Evolutionary conservation across 495 filamentous ascomycete species (phyloP).

Genomic region (Aspergillus nanangensis): DNA sequence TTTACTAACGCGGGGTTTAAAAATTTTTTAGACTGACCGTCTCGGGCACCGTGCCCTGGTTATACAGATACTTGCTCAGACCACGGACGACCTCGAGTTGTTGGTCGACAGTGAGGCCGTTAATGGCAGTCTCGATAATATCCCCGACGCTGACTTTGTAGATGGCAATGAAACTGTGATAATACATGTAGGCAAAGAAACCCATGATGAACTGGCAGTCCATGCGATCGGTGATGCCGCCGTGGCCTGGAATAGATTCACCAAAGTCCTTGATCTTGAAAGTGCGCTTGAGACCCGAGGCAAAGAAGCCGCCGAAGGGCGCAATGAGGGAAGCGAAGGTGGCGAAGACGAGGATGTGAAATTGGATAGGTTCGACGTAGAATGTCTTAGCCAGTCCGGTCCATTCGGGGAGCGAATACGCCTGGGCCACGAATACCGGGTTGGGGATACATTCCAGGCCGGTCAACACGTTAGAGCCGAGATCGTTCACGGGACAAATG

Average conservation of each 20-base stretch:
- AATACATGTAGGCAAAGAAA: conserved; percentile 97
- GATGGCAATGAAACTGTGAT: conserved; percentile 92
- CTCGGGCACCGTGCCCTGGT: conserved; percentile 68
- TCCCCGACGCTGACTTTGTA: conserved; percentile 76
- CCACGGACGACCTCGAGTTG: conserved; percentile 85
- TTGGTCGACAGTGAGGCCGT: conserved; percentile 74
- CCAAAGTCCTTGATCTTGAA: conserved; percentile 99
- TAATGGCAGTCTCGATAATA: conserved; percentile 85
- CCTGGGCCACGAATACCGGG: conserved; percentile 79
- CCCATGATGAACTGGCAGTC: conserved; percentile 99
- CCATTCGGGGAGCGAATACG: conserved; percentile 74
- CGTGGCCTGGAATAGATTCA: conserved; percentile 95
- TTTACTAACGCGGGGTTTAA: neutral
- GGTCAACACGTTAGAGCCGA: conserved; percentile 86
- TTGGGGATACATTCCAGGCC: conserved; percentile 93
- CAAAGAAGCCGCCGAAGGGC: conserved; percentile 98
- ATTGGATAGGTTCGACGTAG: conserved; percentile 82
- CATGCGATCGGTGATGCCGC: conserved; percentile 98
- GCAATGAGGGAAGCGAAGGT: conserved; percentile 96
- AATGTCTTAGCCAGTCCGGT: conserved; percentile 56
- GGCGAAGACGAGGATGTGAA: conserved; percentile 87
- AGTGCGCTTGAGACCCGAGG: conserved; percentile 93
- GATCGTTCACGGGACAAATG: conserved; percentile 95
- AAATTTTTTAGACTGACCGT: conserved; percentile 44
- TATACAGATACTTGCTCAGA: conserved; percentile 78